Evolutionary conservation across 768 basidiomycete genomes (phyloP).

Genomic region (Termitomyces titanicus): DNA sequence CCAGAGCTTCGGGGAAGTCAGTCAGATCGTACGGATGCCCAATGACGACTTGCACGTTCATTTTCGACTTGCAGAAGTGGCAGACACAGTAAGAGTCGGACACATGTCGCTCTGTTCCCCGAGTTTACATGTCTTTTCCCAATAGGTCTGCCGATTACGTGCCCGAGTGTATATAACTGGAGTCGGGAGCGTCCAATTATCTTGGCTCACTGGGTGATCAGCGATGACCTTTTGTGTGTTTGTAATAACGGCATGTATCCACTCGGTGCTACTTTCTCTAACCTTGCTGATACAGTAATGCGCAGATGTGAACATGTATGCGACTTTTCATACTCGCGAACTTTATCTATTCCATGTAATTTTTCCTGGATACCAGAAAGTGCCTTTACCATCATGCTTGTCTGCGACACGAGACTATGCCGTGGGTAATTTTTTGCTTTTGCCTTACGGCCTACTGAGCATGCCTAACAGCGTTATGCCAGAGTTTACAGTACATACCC

Average conservation of each 20-base stretch:
- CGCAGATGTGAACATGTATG: constrained; percentile 9
- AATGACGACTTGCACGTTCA: constrained; percentile 79
- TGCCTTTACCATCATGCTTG: constrained; percentile 11
- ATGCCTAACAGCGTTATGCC: constrained; percentile 13
- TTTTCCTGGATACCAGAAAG: constrained; percentile 9
- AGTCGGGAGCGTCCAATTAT: constrained; percentile 75
- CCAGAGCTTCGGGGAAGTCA: constrained; percentile 74
- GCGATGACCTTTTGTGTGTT: constrained; percentile 21
- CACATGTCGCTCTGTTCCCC: neutral
- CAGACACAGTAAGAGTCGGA: constrained; percentile 61
- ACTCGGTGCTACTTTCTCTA: neutral
- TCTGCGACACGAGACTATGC: constrained; percentile 17
- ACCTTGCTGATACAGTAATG: neutral
- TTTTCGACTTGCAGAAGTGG: constrained; percentile 72
- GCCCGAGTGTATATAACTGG: constrained; percentile 72
- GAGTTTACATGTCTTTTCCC: constrained; percentile 2
- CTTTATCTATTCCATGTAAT: constrained; percentile 12
- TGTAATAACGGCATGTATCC: neutral
- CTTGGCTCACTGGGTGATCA: constrained; percentile 66
- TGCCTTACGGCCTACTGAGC: neutral
- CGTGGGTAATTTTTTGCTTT: constrained; percentile 7
- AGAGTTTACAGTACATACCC: constrained; percentile 5
- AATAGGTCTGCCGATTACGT: constrained; percentile 72
- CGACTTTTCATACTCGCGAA: constrained; percentile 8
- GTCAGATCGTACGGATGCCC: constrained; percentile 66